Conservation (phyloP, 176 grass and related monocot genomes). For the Phoenix roebelenii region DNA sequence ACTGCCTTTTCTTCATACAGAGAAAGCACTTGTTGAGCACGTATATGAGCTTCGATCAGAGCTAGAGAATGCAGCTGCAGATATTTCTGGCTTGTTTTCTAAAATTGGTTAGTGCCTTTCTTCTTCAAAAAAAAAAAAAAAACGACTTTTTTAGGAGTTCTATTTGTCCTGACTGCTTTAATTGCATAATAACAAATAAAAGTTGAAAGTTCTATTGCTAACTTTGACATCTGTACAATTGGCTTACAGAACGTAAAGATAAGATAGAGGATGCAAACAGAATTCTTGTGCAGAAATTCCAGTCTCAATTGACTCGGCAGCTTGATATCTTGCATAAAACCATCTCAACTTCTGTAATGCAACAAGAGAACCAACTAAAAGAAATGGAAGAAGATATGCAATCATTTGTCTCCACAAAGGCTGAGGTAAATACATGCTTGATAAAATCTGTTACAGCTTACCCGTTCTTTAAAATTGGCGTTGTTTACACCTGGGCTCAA, state of each 20-base stretch:
- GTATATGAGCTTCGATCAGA: slow-evolving; percentile 76
- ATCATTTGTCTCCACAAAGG: slow-evolving; percentile 90
- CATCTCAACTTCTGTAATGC: slow-evolving; percentile 70
- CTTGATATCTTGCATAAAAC: slow-evolving; percentile 89
- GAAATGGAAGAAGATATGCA: slow-evolving; percentile 94
- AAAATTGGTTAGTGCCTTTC: slow-evolving; percentile 72
- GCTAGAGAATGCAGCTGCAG: slow-evolving; percentile 74
- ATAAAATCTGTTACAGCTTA: too few species aligned
- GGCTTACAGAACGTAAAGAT: slow-evolving; percentile 73
- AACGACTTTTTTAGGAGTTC: too few species aligned
- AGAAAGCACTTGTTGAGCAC: slow-evolving; percentile 80
- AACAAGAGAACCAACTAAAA: slow-evolving; percentile 84
- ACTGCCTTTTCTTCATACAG: slow-evolving; percentile 38
- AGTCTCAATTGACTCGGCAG: slow-evolving; percentile 63
- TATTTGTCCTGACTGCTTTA: too few species aligned
- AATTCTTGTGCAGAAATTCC: slow-evolving; percentile 80
- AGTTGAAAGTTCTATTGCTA: slow-evolving; percentile 1
- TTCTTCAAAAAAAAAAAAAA: background rate
- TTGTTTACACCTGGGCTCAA: too few species aligned
- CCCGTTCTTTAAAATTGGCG: too few species aligned
- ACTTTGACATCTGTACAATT: slow-evolving; percentile 14
- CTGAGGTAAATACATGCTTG: slow-evolving; percentile 36
- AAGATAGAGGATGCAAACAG: slow-evolving; percentile 91
- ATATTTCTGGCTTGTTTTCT: slow-evolving; percentile 90
- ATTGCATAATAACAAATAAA: too few species aligned